Evolutionary conservation across 108 stramenopile genomes (phyloP).

Genomic region (Asterionellopsis glacialis): DNA sequence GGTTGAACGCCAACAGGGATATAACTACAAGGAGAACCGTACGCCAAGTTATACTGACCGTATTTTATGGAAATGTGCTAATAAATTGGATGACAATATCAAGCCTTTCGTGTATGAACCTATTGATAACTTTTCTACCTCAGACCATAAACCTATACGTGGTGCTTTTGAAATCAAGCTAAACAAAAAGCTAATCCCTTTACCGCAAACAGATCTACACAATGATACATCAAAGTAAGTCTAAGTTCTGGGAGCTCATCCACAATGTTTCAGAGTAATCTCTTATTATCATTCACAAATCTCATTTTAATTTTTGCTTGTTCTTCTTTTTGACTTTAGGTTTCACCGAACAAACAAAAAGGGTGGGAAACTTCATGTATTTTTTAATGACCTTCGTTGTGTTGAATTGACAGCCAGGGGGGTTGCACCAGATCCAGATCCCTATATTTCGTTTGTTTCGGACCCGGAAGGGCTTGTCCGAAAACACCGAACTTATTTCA

Average conservation of each 20-base stretch:
- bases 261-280: no score
- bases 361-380: not conserved
- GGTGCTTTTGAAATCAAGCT: conserved; percentile 43
- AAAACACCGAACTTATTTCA: not conserved
- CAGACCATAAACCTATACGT: conserved; percentile 85
- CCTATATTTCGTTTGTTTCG: conserved; percentile 30
- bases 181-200: conserved; percentile 15
- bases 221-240: not conserved
- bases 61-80: conserved; percentile 67
- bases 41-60: conserved; percentile 81
- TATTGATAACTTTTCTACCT: conserved; percentile 47
- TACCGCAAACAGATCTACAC: conserved; percentile 7
- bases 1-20: conserved; percentile 45
- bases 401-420: not conserved
- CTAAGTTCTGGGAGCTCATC: no score
- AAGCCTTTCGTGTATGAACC: conserved; percentile 53
- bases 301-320: conserved; percentile 1
- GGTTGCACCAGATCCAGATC: conserved; percentile 12
- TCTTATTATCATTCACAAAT: not conserved
- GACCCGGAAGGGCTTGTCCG: conserved; percentile 19
- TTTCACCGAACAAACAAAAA: not conserved
- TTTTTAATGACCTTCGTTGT: conserved; percentile 14
- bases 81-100: conserved; percentile 32
- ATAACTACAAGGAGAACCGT: conserved; percentile 59
- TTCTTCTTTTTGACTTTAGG: not conserved